phyloP scores from a whole-genome alignment of 768 basidiomycete genomes.

The Peribolospora baueri region DNA sequence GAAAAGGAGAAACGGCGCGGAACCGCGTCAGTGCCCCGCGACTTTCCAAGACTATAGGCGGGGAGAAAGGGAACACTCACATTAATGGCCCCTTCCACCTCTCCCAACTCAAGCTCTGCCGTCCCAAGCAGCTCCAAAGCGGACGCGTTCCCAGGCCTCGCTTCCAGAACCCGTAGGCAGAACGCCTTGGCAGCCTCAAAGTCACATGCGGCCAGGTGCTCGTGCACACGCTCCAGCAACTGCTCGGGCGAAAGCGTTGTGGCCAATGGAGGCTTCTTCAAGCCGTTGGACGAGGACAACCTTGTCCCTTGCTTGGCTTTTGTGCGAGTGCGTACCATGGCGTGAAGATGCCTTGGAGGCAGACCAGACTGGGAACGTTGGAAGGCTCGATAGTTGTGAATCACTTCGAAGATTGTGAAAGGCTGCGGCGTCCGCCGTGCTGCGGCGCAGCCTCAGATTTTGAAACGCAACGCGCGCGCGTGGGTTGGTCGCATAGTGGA shows the following conservation, averaged over 20 bases:
- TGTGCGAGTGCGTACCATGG: no score
- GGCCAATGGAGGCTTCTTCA: no score
- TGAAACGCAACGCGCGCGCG: no score
- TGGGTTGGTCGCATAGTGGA: no score
- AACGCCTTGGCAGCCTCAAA: constrained; percentile 9
- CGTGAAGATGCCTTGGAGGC: no score
- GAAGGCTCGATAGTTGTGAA: no score
- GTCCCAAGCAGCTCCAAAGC: constrained; percentile 12
- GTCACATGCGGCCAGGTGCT: constrained; percentile 6
- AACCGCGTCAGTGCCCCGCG: neutral
- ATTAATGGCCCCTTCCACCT: constrained; percentile 9
- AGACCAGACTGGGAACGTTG: no score
- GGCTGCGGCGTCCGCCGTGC: no score
- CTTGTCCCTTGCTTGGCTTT: no score
- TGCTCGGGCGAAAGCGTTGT: constrained; percentile 1
- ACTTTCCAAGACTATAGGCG: neutral
- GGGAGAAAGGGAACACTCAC: constrained; percentile 7
- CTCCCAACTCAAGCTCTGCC: constrained; percentile 11
- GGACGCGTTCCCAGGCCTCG: constrained; percentile 1
- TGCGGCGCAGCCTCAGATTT: no score
- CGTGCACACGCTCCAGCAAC: constrained; percentile 10
- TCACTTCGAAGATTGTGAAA: no score
- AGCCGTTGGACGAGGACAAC: no score
- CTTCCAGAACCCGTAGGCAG: constrained; percentile 6
- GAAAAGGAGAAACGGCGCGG: neutral